Conservation (phyloP, 805 yeast genomes). For the Yueomyces sp. region DNA sequence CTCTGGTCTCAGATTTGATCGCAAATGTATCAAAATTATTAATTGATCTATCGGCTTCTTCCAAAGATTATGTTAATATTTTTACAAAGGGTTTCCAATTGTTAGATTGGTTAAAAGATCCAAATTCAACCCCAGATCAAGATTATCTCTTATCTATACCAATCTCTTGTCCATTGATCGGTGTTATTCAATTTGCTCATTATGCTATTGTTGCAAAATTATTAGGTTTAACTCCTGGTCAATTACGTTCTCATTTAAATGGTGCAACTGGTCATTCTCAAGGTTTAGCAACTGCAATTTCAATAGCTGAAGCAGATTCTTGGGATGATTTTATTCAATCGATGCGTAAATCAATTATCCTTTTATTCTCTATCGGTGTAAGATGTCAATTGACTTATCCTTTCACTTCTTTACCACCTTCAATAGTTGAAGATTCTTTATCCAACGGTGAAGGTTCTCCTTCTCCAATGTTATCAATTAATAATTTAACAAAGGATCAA, state of each 20-base stretch:
- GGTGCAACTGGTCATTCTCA: slow-evolving; percentile 87
- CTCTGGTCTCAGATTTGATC: slow-evolving; percentile 60
- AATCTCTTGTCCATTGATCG: slow-evolving; percentile 92
- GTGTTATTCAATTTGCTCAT: slow-evolving; percentile 90
- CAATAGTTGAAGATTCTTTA: slow-evolving; percentile 80
- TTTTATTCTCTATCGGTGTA: slow-evolving; percentile 86
- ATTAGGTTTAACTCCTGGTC: slow-evolving; percentile 82
- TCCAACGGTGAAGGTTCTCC: slow-evolving; percentile 95
- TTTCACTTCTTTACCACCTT: slow-evolving; percentile 85
- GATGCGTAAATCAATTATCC: slow-evolving; percentile 65
- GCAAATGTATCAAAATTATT: slow-evolving; percentile 55
- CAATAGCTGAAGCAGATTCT: slow-evolving; percentile 66
- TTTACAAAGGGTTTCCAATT: slow-evolving; percentile 91
- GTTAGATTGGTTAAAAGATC: slow-evolving; percentile 72
- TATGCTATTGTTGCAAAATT: slow-evolving; percentile 78
- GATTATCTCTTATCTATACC: slow-evolving; percentile 86
- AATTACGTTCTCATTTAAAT: slow-evolving; percentile 50
- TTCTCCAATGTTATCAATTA: slow-evolving; percentile 91
- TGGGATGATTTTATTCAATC: slow-evolving; percentile 74
- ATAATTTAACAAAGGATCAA: slow-evolving; percentile 72
- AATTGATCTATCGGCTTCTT: slow-evolving; percentile 47
- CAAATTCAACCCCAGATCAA: slow-evolving; percentile 77
- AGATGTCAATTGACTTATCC: slow-evolving; percentile 87
- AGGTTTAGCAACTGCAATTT: slow-evolving; percentile 87
- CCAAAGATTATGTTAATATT: slow-evolving; percentile 59